Base-by-base conservation (phyloP, 164 flowering plant species). In the Vitis riparia region DNA sequence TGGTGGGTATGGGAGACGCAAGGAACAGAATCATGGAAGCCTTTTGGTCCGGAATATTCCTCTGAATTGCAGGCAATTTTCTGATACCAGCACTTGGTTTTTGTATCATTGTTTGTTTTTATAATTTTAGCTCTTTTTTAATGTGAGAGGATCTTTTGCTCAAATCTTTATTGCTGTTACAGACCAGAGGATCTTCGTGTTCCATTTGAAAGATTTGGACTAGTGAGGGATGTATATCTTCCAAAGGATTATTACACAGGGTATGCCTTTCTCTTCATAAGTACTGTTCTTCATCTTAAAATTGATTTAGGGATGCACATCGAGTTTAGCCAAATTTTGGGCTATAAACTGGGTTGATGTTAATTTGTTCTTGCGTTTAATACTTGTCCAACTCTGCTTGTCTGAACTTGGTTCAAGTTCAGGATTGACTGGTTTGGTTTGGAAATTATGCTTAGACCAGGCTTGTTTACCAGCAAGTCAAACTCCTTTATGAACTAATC, bases 231-330 rank as follows among this genome's bases (percentile, higher is more conserved):
- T 75, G 92, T 92, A 2, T 90, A 90, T 77, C 77, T 90, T 62
- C 97, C 97, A 1, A 90, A 82, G 77, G 92, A 92, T 71, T 92
- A 87, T 70, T 86, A 92, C 75, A 77, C 95, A 44, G 95, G 97
- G 97, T 92, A 65, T 83, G 92, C 16, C 52, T 78, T 67, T 17
- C 23, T 2, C 23, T 23, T 60, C 30, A 29, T 13, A n/a, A 8
- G 9, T 37, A 17, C 49, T 60, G 32, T 37, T 37, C 44, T 37
- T 37, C 7, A 37, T 37, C 44, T 37, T 37, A 37, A 37, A 37
- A 37, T 37, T 37, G 7, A 6, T 37, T 37, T 37, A 37, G 7
- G 44, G 44, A 37, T 37, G 44, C 44, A 3, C 44, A 3, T 37
- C 0, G 7, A 6, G 44, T 6, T 37, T 37, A 37, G 44, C 44